Percentiles rank a stretch among this genome's conserved stretches.
phyloP scores from a whole-genome alignment of 2,329 filamentous ascomycete genomes.

The Aspergillus versicolor region DNA sequence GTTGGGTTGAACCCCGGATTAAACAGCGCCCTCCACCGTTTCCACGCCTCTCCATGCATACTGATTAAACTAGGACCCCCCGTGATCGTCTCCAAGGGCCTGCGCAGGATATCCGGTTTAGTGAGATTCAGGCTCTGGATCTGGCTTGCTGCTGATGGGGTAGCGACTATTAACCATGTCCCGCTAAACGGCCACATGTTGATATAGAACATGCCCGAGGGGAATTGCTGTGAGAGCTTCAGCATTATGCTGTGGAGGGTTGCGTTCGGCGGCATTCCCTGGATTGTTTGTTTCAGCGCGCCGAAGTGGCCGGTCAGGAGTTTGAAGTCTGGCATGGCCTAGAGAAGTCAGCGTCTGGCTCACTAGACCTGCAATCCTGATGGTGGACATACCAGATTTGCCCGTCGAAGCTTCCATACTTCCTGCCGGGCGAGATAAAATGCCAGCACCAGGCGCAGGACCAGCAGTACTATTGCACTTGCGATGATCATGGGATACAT shows the following conservation, averaged over 20 bases:
- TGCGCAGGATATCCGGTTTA: conserved; percentile 1
- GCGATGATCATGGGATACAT: background rate
- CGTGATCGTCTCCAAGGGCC: conserved; percentile 3
- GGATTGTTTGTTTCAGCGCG: background rate
- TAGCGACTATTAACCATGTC: background rate
- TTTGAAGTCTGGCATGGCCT: conserved; percentile 1
- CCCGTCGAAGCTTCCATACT: background rate
- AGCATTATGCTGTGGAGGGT: conserved; percentile 1
- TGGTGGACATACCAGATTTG: background rate
- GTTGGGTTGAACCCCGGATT: conserved; percentile 7
- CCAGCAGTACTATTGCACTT: background rate
- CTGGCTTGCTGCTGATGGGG: background rate
- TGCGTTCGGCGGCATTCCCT: background rate
- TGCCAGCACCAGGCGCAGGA: background rate
- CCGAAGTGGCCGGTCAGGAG: background rate
- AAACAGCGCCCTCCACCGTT: conserved; percentile 8
- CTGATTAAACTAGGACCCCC: conserved; percentile 7
- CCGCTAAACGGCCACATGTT: conserved; percentile 2
- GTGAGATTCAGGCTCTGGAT: conserved; percentile 1
- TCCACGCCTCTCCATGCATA: conserved; percentile 3
- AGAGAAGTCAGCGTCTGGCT: background rate
- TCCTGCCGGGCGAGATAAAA: background rate
- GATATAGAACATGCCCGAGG: conserved; percentile 2
- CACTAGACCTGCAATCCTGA: background rate
- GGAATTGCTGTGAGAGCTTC: background rate